Percentiles rank a stretch among this genome's conserved stretches.
Evolutionary conservation across 495 filamentous ascomycete genomes (phyloP).

Genomic region (Trichoderma erinaceum): DNA sequence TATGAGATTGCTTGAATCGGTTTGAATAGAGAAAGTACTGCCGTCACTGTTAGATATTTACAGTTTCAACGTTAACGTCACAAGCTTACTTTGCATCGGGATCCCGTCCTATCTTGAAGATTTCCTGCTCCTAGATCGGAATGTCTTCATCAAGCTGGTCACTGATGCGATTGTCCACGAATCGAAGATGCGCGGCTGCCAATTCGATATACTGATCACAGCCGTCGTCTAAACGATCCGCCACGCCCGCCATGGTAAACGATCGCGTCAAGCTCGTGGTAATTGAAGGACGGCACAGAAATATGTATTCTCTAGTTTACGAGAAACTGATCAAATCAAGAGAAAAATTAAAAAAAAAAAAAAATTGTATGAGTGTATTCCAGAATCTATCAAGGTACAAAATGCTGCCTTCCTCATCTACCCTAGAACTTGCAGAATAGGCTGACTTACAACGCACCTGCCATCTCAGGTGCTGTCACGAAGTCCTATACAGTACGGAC

Average conservation of each 20-base stretch:
- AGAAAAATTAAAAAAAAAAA: neutral
- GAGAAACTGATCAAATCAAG: neutral
- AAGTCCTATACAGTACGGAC: neutral
- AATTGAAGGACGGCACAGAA: neutral
- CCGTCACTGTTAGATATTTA: slow-evolving; percentile 16
- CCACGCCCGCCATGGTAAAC: neutral
- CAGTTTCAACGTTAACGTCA: neutral
- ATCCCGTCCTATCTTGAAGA: slow-evolving; percentile 34
- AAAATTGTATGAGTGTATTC: neutral
- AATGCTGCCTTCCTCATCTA: neutral
- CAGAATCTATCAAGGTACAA: neutral
- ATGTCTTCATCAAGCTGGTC: neutral
- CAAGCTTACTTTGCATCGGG: slow-evolving; percentile 27
- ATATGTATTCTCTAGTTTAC: neutral
- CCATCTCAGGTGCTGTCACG: neutral
- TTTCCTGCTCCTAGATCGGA: slow-evolving; percentile 24
- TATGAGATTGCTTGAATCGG: slow-evolving; percentile 31
- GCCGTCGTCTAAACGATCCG: neutral
- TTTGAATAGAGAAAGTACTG: slow-evolving; percentile 38
- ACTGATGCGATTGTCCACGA: neutral
- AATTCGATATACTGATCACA: neutral
- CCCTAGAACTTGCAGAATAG: neutral
- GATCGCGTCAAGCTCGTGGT: neutral
- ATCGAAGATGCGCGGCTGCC: neutral
- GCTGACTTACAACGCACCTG: slow-evolving; percentile 1